Evolutionary conservation across 2,329 filamentous ascomycete species (phyloP).

Genomic region (Calonectria fujianensis): DNA sequence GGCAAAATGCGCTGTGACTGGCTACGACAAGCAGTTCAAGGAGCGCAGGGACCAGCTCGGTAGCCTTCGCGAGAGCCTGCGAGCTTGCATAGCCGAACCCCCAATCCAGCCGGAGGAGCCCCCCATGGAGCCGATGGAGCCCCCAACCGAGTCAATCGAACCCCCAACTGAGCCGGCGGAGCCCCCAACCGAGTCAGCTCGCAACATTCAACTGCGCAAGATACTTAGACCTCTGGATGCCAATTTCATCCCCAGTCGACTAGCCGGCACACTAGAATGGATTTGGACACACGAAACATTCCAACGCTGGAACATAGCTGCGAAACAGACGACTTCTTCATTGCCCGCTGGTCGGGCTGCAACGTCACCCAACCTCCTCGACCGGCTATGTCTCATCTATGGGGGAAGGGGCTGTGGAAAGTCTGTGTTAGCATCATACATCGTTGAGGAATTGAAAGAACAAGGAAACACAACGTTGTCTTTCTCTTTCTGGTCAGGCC

Average conservation of each 20-base stretch:
- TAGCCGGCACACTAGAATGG: constrained; percentile 13
- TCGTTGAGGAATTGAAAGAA: constrained; percentile 5
- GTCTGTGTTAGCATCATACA: constrained; percentile 27
- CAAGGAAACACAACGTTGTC: constrained; percentile 5
- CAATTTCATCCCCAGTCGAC: constrained; percentile 7
- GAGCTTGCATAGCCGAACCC: not conserved
- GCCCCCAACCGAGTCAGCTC: not conserved
- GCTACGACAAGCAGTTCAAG: constrained; percentile 26
- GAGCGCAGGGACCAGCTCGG: constrained; percentile 10
- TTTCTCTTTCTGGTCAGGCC: constrained; percentile 28
- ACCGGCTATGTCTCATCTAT: constrained; percentile 19
- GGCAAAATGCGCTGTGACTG: constrained; percentile 6
- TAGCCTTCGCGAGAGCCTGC: constrained; percentile 4
- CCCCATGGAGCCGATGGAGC: not conserved
- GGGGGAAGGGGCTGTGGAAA: constrained; percentile 24
- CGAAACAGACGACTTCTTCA: not conserved
- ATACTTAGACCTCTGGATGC: constrained; percentile 9
- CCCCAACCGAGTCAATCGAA: not conserved
- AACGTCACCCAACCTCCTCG: not conserved
- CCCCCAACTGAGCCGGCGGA: not conserved
- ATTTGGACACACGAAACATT: constrained; percentile 27
- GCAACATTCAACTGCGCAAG: constrained; percentile 8
- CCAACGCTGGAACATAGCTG: not conserved
- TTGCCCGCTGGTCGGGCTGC: not conserved
- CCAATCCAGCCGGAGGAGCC: not conserved